A percentile compares a stretch with the other conserved stretches of the same genome.
Evolutionary conservation across 2,329 filamentous ascomycete species (phyloP).

Genomic region (Colletotrichum trifolii): DNA sequence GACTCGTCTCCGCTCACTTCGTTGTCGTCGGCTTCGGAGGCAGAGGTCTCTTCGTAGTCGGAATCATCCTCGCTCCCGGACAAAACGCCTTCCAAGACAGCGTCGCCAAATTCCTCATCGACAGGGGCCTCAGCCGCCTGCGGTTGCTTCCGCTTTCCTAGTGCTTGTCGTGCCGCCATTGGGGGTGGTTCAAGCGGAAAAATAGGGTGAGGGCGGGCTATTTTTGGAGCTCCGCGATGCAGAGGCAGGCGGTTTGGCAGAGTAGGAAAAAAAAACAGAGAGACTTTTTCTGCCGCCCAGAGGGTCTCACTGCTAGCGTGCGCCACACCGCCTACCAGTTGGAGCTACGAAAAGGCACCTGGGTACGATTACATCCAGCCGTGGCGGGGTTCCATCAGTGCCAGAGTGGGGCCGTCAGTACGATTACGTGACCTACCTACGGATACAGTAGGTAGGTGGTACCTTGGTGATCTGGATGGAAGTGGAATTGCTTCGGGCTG

Average conservation of each 20-base stretch:
- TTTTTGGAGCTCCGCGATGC: constrained; percentile 37
- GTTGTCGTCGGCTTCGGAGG: constrained; percentile 44
- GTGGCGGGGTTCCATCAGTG: constrained; percentile 28
- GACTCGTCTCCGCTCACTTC: constrained; percentile 54
- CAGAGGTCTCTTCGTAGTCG: constrained; percentile 60
- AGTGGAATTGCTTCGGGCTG: too few relatives aligned
- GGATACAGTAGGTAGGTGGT: too few relatives aligned
- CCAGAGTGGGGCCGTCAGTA: constrained; percentile 11
- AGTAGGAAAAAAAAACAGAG: not conserved
- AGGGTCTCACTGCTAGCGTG: constrained; percentile 16
- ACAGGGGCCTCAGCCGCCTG: constrained; percentile 65
- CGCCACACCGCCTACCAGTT: constrained; percentile 25
- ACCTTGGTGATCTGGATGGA: too few relatives aligned
- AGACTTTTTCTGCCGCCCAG: constrained; percentile 37
- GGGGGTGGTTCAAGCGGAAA: constrained; percentile 35
- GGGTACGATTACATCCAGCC: too few relatives aligned
- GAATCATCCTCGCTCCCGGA: constrained; percentile 69
- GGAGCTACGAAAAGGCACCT: too few relatives aligned
- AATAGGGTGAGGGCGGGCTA: constrained; percentile 22
- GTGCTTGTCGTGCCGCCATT: constrained; percentile 55
- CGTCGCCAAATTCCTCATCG: constrained; percentile 69
- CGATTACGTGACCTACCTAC: too few relatives aligned
- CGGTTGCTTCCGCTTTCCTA: constrained; percentile 74
- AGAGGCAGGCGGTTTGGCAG: constrained; percentile 27
- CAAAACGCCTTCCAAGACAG: constrained; percentile 66